Evolutionary conservation across 768 basidiomycete species (phyloP).

Genomic region (Mycena rebaudengoi): DNA sequence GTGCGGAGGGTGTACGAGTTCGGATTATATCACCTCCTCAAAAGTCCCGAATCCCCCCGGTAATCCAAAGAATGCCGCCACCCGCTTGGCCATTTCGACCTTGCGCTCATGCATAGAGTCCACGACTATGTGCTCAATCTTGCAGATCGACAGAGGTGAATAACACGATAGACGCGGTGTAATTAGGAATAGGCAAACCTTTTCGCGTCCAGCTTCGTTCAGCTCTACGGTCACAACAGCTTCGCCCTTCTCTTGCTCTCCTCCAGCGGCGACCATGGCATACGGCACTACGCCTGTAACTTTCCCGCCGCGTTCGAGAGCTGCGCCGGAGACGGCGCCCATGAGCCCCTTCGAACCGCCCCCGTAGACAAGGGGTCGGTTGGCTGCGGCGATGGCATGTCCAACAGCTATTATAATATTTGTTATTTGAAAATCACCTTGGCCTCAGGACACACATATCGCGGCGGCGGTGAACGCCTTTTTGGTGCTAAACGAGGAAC

Average conservation of each 20-base stretch:
- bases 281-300: conserved; percentile 83
- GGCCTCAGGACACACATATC: conserved; percentile 70
- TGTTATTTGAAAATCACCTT: conserved; percentile 6
- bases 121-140: conserved; percentile 59
- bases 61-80: conserved; percentile 83
- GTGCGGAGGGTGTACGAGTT: conserved; percentile 8
- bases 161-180: neutral
- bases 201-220: conserved; percentile 35
- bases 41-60: conserved; percentile 97
- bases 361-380: conserved; percentile 83
- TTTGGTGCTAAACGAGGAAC: conserved; percentile 71
- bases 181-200: conserved; percentile 9
- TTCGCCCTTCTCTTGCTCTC: conserved; percentile 61
- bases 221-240: conserved; percentile 25
- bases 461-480: conserved; percentile 75
- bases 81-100: conserved; percentile 86
- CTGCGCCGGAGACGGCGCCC: conserved; percentile 79
- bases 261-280: conserved; percentile 75
- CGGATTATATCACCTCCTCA: conserved; percentile 74
- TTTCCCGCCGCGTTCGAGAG: conserved; percentile 69
- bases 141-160: conserved; percentile 9
- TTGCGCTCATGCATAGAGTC: conserved; percentile 91
- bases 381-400: conserved; percentile 66
- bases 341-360: conserved; percentile 87
- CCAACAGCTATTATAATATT: conserved; percentile 65